Evolutionary conservation across 345 rosid species (phyloP).

Genomic region (Aquilaria yunnanensis): DNA sequence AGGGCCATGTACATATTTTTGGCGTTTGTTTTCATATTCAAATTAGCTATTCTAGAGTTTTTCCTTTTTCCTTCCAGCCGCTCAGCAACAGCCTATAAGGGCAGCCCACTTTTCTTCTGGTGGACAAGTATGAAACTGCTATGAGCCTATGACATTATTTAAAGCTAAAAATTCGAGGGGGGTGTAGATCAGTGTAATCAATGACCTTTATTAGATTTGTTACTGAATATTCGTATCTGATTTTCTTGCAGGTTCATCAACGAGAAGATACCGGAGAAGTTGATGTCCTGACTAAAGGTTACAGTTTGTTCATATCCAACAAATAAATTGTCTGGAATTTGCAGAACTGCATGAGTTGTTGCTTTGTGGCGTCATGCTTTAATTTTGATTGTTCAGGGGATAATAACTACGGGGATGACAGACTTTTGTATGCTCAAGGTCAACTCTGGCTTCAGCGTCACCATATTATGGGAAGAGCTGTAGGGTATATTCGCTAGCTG

Average conservation of each 20-base stretch:
- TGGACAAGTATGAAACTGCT: too few species aligned
- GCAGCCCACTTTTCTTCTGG: too few species aligned
- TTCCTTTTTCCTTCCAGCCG: too few species aligned
- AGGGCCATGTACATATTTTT: too few species aligned
- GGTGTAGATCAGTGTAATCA: too few species aligned
- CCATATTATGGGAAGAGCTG: constrained; percentile 90
- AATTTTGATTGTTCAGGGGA: constrained; percentile 39
- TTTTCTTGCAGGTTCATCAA: constrained; percentile 69
- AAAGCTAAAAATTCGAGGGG: too few species aligned
- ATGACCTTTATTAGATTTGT: constrained; percentile 1
- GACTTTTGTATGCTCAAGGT: constrained; percentile 80
- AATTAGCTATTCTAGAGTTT: too few species aligned
- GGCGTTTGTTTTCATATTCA: too few species aligned
- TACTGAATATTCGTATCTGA: constrained; percentile 4
- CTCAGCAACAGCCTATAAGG: too few species aligned
- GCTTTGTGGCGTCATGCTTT: constrained; percentile 9
- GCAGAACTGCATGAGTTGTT: not conserved
- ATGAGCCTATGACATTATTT: too few species aligned
- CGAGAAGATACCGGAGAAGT: constrained; percentile 73
- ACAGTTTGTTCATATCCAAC: constrained; percentile 9
- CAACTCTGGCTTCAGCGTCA: constrained; percentile 83
- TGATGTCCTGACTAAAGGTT: constrained; percentile 97
- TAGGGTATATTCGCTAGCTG: constrained; percentile 45
- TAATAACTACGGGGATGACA: constrained; percentile 75
- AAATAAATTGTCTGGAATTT: constrained; percentile 5